These are phyloP conservation scores for Arabis alpina DNA, from an alignment of 345 rosid species.

Conservation along the genomic window DNA sequence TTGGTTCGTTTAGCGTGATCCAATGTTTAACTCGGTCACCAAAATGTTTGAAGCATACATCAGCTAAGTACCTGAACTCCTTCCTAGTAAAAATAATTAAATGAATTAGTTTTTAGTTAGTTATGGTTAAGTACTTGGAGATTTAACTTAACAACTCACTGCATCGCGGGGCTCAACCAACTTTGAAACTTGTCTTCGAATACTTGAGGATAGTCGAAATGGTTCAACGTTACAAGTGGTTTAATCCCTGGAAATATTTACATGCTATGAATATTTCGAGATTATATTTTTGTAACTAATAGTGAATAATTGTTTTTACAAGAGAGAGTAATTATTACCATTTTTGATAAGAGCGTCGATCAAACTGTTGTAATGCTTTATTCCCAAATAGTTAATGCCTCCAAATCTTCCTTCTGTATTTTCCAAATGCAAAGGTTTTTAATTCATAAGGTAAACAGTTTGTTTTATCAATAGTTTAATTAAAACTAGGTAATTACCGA, in stretches of 20 bases:
- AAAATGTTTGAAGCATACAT: conserved; percentile 60
- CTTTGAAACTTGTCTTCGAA: conserved; percentile 68
- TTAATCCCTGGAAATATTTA: conserved; percentile 60
- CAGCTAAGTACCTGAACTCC: conserved; percentile 60
- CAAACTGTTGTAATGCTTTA: conserved; percentile 35
- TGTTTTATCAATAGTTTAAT: no score
- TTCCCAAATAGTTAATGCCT: conserved; percentile 51
- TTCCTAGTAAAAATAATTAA: conserved; percentile 37
- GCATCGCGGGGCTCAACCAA: conserved; percentile 71
- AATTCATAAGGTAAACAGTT: no score
- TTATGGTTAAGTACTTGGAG: not conserved
- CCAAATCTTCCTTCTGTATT: conserved; percentile 73
- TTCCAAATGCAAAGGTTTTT: no score
- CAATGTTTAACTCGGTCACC: conserved; percentile 71
- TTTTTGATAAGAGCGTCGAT: conserved; percentile 56
- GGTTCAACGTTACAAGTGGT: conserved; percentile 78
- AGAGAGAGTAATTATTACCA: conserved; percentile 41
- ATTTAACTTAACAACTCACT: conserved; percentile 42
- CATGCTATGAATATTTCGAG: not conserved
- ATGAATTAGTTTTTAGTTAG: not conserved
- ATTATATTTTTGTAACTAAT: not conserved
- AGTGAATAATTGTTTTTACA: not conserved
- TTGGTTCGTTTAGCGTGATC: conserved; percentile 69
- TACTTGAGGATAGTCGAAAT: conserved; percentile 78
- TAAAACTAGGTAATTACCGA: no score